Percentiles rank a stretch among this genome's conserved stretches.
Evolutionary conservation across 1,284 basidiomycete genomes (phyloP).

Genomic region (Gyrodon tennesseensis): DNA sequence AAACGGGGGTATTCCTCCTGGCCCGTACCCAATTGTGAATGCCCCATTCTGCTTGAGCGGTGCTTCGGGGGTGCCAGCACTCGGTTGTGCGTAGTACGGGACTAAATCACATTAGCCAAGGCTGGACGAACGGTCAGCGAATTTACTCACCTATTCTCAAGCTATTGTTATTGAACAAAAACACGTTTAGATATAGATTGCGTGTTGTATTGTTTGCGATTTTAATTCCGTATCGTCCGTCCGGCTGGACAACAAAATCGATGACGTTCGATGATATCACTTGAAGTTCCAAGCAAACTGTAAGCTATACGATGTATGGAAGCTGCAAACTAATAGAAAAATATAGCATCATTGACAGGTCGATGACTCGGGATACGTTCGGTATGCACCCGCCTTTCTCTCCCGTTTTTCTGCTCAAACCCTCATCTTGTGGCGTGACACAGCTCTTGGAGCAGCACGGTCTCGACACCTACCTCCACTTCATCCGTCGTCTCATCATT

Average conservation of each 20-base stretch:
- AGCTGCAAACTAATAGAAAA: no score
- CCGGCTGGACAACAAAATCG: slow-evolving; percentile 28
- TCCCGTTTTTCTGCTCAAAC: slow-evolving; percentile 24
- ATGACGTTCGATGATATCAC: no score
- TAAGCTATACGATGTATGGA: no score
- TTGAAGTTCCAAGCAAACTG: no score
- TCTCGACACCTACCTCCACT: slow-evolving; percentile 92
- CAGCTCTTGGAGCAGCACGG: slow-evolving; percentile 95
- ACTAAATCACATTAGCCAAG: slow-evolving; percentile 11
- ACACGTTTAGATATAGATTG: slow-evolving; percentile 33
- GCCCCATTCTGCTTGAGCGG: slow-evolving; percentile 11
- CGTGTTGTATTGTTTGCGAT: slow-evolving; percentile 31
- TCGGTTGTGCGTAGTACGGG: slow-evolving; percentile 24
- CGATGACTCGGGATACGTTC: slow-evolving; percentile 89
- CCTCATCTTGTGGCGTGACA: slow-evolving; percentile 27
- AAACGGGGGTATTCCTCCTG: slow-evolving; percentile 16
- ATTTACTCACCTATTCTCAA: slow-evolving; percentile 29
- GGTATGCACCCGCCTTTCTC: slow-evolving; percentile 48
- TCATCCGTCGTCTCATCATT: slow-evolving; percentile 88
- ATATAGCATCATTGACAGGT: no score
- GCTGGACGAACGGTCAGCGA: neutral
- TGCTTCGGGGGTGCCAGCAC: slow-evolving; percentile 4
- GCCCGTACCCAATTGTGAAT: slow-evolving; percentile 34
- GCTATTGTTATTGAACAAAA: slow-evolving; percentile 33
- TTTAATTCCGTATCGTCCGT: slow-evolving; percentile 26